These are phyloP conservation scores for Centrapalus pauciflorus DNA, from an alignment of 129 eudicot genomes.

Conservation along the genomic window DNA sequence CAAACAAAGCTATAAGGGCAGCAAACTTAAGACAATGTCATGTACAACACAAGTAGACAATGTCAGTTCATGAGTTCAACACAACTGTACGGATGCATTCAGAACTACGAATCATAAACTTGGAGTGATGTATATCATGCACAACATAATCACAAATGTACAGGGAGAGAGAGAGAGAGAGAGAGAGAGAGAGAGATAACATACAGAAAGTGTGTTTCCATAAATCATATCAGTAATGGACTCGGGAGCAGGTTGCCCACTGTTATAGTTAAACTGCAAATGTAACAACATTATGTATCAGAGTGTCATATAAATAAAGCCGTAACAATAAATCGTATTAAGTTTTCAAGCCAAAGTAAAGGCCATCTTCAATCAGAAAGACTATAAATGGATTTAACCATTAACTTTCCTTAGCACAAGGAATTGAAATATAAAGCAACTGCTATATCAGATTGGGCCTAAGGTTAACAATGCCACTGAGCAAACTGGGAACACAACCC, in stretches of 20 bases:
- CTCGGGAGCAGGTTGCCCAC: slow-evolving; percentile 99
- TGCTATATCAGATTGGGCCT: neutral
- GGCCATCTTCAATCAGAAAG: slow-evolving; percentile 1
- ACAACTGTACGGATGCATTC: neutral
- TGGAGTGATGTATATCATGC: slow-evolving; percentile 8
- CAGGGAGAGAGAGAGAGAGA: neutral
- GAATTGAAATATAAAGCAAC: neutral
- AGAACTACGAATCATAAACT: slow-evolving; percentile 10
- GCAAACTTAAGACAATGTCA: neutral
- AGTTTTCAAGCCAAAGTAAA: neutral
- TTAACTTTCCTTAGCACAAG: neutral
- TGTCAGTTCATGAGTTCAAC: too few species aligned
- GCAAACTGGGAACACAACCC: neutral
- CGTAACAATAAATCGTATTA: neutral
- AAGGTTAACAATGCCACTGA: neutral
- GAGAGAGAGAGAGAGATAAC: slow-evolving; percentile 22
- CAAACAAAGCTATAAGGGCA: neutral
- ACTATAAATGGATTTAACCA: neutral
- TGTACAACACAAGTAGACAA: too few species aligned
- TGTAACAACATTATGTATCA: slow-evolving; percentile 21
- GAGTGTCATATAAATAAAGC: neutral
- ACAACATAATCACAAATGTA: neutral
- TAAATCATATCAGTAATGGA: slow-evolving; percentile 92
- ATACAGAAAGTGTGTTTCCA: slow-evolving; percentile 88
- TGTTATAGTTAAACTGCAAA: slow-evolving; percentile 93